These are phyloP conservation scores for Verticillium tricorpus DNA, from an alignment of 2,329 filamentous ascomycete genomes.

Conservation along the genomic window DNA sequence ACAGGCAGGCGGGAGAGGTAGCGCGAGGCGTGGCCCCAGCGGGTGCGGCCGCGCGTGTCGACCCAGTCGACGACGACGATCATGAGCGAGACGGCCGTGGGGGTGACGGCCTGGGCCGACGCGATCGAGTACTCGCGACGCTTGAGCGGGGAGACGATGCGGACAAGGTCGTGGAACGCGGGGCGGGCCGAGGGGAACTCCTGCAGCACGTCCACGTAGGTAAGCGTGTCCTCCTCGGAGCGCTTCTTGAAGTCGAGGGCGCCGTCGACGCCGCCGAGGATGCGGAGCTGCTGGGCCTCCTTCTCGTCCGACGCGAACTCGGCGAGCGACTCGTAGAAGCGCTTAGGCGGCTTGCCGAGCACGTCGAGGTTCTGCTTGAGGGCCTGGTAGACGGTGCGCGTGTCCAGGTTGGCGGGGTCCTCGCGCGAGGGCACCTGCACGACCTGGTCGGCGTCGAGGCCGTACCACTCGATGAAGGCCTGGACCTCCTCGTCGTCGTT, in stretches of 20 bases:
- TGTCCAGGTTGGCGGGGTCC: constrained; percentile 68
- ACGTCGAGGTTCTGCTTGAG: constrained; percentile 92
- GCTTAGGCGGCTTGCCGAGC: constrained; percentile 93
- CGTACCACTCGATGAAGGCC: constrained; percentile 87
- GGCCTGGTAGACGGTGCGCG: constrained; percentile 88
- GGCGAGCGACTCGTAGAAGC: constrained; percentile 90
- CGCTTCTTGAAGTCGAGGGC: constrained; percentile 89
- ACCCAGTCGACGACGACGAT: constrained; percentile 97
- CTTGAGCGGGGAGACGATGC: constrained; percentile 88
- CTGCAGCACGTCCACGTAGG: constrained; percentile 83
- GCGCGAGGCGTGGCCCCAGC: constrained; percentile 87
- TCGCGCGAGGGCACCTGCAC: constrained; percentile 91
- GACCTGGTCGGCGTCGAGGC: constrained; percentile 73
- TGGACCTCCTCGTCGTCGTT: constrained; percentile 77
- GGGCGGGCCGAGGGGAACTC: constrained; percentile 90
- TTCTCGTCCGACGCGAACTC: constrained; percentile 79
- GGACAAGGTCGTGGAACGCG: constrained; percentile 79
- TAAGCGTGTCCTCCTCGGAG: constrained; percentile 84
- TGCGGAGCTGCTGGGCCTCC: constrained; percentile 75
- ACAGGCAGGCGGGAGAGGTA: constrained; percentile 76
- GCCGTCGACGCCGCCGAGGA: constrained; percentile 73
- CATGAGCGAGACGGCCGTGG: constrained; percentile 85
- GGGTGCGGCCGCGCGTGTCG: constrained; percentile 79
- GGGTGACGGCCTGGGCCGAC: constrained; percentile 90
- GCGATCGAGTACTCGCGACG: constrained; percentile 98